Conservation (phyloP, 768 basidiomycete genomes). For the Porpolomopsis calyptriformis region DNA sequence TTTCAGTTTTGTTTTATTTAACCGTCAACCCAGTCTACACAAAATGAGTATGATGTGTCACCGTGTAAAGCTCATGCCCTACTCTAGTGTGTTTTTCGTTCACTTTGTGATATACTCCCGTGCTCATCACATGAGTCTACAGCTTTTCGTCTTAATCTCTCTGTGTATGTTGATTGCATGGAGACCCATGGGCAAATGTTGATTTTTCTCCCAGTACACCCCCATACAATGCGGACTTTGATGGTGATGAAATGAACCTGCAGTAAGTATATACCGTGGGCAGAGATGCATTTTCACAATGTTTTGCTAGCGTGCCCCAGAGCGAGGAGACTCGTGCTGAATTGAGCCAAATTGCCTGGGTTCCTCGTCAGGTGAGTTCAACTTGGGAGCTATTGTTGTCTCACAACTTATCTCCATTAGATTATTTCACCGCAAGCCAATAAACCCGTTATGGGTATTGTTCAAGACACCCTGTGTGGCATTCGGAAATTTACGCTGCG, state of each 20-base stretch:
- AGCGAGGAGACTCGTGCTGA: conserved; percentile 98
- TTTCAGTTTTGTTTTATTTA: conserved; percentile 80
- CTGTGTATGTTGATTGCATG: conserved; percentile 59
- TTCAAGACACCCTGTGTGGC: conserved; percentile 97
- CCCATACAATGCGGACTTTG: conserved; percentile 99
- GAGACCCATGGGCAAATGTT: conserved; percentile 15
- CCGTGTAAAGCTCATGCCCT: conserved; percentile 92
- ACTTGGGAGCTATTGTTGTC: neutral
- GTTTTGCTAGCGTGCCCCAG: conserved; percentile 70
- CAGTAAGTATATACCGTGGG: conserved; percentile 57
- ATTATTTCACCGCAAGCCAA: conserved; percentile 99
- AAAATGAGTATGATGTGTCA: conserved; percentile 99
- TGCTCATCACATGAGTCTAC: conserved; percentile 8
- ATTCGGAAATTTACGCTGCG: conserved; percentile 95
- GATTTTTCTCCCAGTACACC: conserved; percentile 54
- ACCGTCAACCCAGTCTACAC: conserved; percentile 95
- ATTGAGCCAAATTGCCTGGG: conserved; percentile 97
- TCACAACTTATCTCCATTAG: conserved; percentile 28
- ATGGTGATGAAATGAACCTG: conserved; percentile 99
- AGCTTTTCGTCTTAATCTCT: conserved; percentile 97
- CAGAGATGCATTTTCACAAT: conserved; percentile 5
- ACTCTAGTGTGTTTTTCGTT: conserved; percentile 66
- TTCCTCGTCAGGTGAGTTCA: conserved; percentile 73
- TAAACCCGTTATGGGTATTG: conserved; percentile 99
- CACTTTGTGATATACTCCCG: neutral